These are phyloP conservation scores for Emericellopsis cladophorae DNA, from an alignment of 2,329 filamentous ascomycete genomes.

Conservation along the genomic window DNA sequence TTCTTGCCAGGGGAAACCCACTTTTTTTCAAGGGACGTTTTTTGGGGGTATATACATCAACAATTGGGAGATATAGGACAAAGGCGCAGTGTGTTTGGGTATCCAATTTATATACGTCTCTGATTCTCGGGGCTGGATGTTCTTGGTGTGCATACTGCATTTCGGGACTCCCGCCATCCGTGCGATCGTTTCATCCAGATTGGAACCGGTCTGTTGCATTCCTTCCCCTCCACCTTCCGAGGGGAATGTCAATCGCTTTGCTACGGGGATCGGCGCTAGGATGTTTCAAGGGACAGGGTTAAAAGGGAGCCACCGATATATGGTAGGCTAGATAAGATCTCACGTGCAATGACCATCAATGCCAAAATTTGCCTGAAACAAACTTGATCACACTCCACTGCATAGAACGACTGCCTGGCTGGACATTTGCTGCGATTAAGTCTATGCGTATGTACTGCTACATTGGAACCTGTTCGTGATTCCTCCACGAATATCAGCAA, in stretches of 20 bases:
- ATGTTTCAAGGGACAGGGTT: background rate
- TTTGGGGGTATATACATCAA: background rate
- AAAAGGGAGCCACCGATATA: constrained; percentile 1
- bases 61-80: background rate
- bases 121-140: no score
- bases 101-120: background rate
- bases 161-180: background rate
- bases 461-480: no score
- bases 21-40: constrained; percentile 7
- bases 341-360: constrained; percentile 13
- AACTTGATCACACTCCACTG: no score
- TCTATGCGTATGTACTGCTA: no score
- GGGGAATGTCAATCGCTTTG: background rate
- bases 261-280: background rate
- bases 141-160: no score
- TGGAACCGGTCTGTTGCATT: background rate
- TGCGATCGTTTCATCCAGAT: background rate
- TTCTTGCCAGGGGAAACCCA: constrained; percentile 22
- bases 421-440: no score
- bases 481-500: background rate
- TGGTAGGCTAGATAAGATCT: constrained; percentile 6
- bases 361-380: no score
- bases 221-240: background rate
- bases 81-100: background rate
- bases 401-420: no score